Conservation (phyloP, 768 basidiomycete species). For the Suillus bovinus region DNA sequence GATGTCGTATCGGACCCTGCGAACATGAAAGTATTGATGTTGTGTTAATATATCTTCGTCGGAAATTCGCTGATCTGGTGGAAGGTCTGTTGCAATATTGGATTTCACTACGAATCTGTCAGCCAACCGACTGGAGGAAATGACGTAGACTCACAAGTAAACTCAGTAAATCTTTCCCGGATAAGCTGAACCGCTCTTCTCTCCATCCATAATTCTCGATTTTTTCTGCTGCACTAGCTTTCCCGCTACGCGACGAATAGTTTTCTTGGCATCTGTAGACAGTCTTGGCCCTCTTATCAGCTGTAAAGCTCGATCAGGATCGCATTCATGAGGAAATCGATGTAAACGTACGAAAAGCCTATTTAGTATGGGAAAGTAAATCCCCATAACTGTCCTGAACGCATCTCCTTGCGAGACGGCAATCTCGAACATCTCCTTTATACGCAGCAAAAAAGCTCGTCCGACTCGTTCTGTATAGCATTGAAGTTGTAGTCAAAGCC, state of each 20-base stretch:
- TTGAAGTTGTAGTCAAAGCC: slow-evolving; percentile 89
- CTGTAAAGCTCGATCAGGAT: slow-evolving; percentile 33
- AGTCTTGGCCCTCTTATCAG: slow-evolving; percentile 49
- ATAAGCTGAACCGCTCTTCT: slow-evolving; percentile 50
- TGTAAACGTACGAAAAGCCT: slow-evolving; percentile 52
- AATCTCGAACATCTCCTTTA: slow-evolving; percentile 81
- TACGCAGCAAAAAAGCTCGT: slow-evolving; percentile 78
- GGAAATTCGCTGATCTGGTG: slow-evolving; percentile 70
- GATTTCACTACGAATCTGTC: slow-evolving; percentile 64
- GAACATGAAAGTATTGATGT: slow-evolving; percentile 88
- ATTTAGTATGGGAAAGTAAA: slow-evolving; percentile 61
- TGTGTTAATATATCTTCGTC: slow-evolving; percentile 87
- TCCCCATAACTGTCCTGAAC: slow-evolving; percentile 46
- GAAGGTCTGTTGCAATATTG: slow-evolving; percentile 71
- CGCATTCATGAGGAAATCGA: not conserved
- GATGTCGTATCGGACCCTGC: slow-evolving; percentile 89
- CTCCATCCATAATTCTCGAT: slow-evolving; percentile 60
- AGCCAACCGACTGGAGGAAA: slow-evolving; percentile 9
- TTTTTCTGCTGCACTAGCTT: slow-evolving; percentile 81
- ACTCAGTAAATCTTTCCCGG: slow-evolving; percentile 76
- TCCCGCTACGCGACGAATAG: slow-evolving; percentile 72
- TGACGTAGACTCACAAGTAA: slow-evolving; percentile 60
- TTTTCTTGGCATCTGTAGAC: slow-evolving; percentile 56
- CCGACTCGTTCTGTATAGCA: slow-evolving; percentile 76
- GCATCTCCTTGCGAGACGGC: slow-evolving; percentile 57